A percentile compares a stretch with the other conserved stretches of the same genome.
phyloP scores from a whole-genome alignment of 1,284 basidiomycete genomes.

The Ceratobasidium sp. region DNA sequence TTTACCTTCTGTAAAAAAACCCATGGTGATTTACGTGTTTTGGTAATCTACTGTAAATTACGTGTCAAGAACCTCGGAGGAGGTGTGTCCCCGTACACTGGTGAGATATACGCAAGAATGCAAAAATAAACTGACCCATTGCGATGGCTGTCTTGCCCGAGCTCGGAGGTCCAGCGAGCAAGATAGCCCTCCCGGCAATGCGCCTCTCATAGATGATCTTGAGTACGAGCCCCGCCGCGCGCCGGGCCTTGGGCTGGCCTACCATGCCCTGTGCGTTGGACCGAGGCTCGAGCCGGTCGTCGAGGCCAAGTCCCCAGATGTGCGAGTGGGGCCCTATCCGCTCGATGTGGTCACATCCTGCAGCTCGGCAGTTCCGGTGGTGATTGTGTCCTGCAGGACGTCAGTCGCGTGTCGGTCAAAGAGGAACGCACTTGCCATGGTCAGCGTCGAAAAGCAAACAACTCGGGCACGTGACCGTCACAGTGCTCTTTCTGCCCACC shows the following conservation, averaged over 20 bases:
- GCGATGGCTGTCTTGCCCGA: conserved; percentile 98
- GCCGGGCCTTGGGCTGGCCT: conserved; percentile 92
- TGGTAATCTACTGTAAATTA: too few relatives aligned
- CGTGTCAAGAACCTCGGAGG: too few relatives aligned
- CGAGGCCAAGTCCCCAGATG: conserved; percentile 92
- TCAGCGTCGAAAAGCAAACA: not conserved
- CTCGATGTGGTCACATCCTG: conserved; percentile 96
- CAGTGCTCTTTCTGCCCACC: not conserved
- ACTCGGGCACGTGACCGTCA: not conserved
- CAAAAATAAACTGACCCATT: conserved; percentile 66
- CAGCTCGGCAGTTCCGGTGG: conserved; percentile 75
- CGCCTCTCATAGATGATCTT: conserved; percentile 97
- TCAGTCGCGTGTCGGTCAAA: not conserved
- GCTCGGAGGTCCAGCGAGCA: conserved; percentile 95
- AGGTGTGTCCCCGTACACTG: too few relatives aligned
- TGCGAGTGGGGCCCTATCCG: conserved; percentile 97
- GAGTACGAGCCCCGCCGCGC: conserved; percentile 95
- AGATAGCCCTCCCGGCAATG: conserved; percentile 93
- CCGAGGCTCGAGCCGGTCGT: conserved; percentile 89
- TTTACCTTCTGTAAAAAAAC: too few relatives aligned
- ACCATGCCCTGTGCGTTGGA: conserved; percentile 94
- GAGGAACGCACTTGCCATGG: conserved; percentile 4
- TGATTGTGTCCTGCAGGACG: conserved; percentile 55
- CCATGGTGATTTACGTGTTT: too few relatives aligned
- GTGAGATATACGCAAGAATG: not conserved